Conservation (phyloP, 169 alveolate species). For the Toxoplasma gondii region DNA sequence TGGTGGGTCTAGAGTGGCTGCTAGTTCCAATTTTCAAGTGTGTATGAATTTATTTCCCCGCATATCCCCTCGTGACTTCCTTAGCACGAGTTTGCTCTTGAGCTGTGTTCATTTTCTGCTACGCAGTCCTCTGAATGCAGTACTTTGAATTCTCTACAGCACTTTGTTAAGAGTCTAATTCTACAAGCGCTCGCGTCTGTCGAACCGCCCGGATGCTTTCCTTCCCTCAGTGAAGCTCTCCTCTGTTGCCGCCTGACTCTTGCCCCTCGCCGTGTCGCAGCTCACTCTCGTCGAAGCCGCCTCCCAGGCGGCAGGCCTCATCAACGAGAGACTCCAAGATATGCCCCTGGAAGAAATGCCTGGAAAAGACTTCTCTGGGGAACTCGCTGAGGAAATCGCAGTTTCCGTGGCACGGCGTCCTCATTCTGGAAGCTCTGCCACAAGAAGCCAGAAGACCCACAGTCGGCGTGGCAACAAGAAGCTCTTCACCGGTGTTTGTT, state of each 20-base stretch:
- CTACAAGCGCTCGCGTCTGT: no score
- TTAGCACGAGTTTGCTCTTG: neutral
- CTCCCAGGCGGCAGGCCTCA: no score
- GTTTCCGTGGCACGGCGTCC: neutral
- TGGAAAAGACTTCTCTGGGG: neutral
- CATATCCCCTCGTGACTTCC: neutral
- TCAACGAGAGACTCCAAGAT: no score
- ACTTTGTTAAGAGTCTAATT: no score
- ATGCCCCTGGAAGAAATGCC: neutral
- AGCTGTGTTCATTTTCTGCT: no score
- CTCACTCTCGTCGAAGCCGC: neutral
- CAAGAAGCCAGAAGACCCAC: neutral
- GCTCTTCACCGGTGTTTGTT: no score
- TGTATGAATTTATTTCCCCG: no score
- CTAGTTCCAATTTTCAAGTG: no score
- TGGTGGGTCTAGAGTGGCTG: no score
- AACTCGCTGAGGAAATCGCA: neutral
- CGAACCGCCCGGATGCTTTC: neutral
- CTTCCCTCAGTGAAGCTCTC: neutral
- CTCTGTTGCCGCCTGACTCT: neutral
- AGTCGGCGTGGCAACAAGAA: neutral
- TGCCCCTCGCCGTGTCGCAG: neutral
- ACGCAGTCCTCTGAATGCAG: no score
- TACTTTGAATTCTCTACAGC: no score
- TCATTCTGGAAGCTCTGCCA: neutral